Conservation (phyloP, 768 basidiomycete genomes). For the Sporobolomyces roseus region DNA sequence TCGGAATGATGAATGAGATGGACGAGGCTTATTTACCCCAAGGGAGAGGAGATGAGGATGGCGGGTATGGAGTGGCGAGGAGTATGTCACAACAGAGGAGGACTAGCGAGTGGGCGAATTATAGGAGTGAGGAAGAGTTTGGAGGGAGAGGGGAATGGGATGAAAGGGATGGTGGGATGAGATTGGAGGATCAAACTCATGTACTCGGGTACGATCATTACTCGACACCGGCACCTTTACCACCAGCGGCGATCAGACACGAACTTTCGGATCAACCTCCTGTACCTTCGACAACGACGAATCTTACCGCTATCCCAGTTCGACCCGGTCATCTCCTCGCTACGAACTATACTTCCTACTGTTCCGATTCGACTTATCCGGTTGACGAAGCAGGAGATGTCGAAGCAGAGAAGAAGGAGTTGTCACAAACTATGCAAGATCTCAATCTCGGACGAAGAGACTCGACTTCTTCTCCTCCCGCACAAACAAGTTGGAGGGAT, state of each 20-base stretch:
- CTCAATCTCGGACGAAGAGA: neutral
- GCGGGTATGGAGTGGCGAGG: constrained; percentile 9
- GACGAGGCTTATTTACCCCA: no score
- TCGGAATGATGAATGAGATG: no score
- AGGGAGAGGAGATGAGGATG: no score
- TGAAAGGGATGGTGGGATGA: neutral
- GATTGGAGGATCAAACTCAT: neutral
- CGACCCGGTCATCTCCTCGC: neutral
- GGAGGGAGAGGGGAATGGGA: neutral
- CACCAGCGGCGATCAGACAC: neutral
- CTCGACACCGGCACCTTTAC: neutral
- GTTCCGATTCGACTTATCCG: constrained; percentile 12
- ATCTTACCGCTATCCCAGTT: neutral
- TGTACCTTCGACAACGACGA: neutral
- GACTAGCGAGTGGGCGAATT: constrained; percentile 13
- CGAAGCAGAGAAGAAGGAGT: constrained; percentile 11
- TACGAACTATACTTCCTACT: constrained; percentile 7
- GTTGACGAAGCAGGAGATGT: constrained; percentile 10
- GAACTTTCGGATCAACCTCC: neutral
- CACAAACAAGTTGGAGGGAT: constrained; percentile 9
- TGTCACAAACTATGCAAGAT: constrained; percentile 5
- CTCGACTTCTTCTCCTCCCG: neutral
- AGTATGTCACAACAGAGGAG: constrained; percentile 6
- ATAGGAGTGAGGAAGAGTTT: neutral
- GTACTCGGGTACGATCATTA: constrained; percentile 1